Base-by-base conservation (phyloP, 352 stramenopile species). In the Pythium guiyangense region DNA sequence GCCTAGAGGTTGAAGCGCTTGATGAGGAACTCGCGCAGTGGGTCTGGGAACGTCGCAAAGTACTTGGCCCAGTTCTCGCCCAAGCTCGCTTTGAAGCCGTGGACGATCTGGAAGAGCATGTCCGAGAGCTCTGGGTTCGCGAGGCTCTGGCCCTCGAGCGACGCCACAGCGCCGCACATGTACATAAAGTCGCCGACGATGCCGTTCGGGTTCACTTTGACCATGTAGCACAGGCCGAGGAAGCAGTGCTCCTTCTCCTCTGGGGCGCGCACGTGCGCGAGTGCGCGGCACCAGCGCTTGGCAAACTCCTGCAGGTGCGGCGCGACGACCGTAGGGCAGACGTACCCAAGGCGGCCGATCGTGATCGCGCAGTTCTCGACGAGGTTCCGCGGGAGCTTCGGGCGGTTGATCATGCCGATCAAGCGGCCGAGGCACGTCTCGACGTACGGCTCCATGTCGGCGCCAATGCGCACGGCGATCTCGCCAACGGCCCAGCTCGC, bases 231-330 rank as follows among this genome's bases (percentile, higher is more conserved):
- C 5, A 97, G 67, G 0, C 88, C 88, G 44, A 94, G 56, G 49
- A 97, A 97, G 59, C 84, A 94, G 60, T 94, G 83, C 64, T 97
- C 88, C 64, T 96, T 95, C 67, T 97, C 88, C 57, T 90, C 79
- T 0, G 70, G 80, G 14, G 91, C 83, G 18, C 85, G 75, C 45
- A 97, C 79, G 57, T 94, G 83, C 14, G 81, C 83, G 35, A 97
- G 76, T 25, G 85, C 85, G 43, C 84, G 78, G 69, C 86, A 97
- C 88, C 88, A 97, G 44, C 74, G 80, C 73, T 90, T 92, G 31
- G 85, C 86, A 66, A 96, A 97, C 26, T 94, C 86, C 35, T 79
- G 70, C n/a, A 94, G 58, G 52, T 88, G 77, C 29, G 84, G 86
- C 14, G 83, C 88, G 27, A 97, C 78, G 10, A 79, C 69, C 14